phyloP scores from a whole-genome alignment of 192 early-diverging fungal species.

The Martensiomyces pterosporus region DNA sequence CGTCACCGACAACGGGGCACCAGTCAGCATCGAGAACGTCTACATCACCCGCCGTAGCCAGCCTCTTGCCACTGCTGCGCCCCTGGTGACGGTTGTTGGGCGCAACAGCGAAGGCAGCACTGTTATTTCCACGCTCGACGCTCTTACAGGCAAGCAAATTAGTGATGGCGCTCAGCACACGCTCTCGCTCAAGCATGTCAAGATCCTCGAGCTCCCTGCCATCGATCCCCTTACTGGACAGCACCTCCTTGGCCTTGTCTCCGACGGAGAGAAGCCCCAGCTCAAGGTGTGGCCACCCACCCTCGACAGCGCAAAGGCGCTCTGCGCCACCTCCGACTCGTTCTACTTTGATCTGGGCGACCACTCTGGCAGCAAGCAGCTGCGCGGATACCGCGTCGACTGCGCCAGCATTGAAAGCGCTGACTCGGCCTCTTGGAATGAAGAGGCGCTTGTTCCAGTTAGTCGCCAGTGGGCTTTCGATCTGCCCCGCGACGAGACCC shows the following conservation, averaged over 20 bases:
- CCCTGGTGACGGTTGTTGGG: conserved; percentile 36
- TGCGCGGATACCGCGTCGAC: conserved; percentile 56
- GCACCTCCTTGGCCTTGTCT: conserved; percentile 30
- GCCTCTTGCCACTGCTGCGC: conserved; percentile 21
- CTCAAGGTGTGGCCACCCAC: conserved; percentile 66
- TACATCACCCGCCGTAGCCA: conserved; percentile 30
- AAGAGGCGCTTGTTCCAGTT: not conserved
- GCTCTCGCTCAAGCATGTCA: conserved; percentile 37
- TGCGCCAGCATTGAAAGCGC: no score
- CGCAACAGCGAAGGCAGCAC: conserved; percentile 18
- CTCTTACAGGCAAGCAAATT: conserved; percentile 25
- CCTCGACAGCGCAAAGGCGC: conserved; percentile 44
- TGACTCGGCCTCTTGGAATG: conserved; percentile 31
- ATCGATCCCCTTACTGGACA: conserved; percentile 33
- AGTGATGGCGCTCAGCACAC: not conserved
- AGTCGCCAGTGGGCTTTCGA: conserved; percentile 50
- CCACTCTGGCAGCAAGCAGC: conserved; percentile 39
- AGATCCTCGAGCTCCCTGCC: conserved; percentile 59
- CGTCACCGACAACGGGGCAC: conserved; percentile 25
- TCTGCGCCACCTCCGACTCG: conserved; percentile 52
- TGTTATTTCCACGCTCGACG: conserved; percentile 27
- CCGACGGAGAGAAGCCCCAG: conserved; percentile 11
- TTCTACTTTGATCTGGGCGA: conserved; percentile 69
- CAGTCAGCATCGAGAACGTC: conserved; percentile 21
- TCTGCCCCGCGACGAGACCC: conserved; percentile 56